Evolutionary conservation across 345 rosid species (phyloP).

Genomic region (Gossypium longicalyx): DNA sequence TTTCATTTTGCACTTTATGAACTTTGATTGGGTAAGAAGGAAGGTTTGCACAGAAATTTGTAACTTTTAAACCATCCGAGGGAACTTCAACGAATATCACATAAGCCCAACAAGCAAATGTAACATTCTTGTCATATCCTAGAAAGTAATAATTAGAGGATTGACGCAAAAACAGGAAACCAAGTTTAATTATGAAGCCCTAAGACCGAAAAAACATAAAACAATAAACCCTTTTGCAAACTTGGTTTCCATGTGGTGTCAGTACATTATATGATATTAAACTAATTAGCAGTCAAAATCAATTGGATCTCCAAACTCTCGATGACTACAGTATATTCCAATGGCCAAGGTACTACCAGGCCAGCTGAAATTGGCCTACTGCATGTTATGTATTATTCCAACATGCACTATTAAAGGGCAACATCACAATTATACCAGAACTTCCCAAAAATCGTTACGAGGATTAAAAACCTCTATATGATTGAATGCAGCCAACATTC

Average conservation of each 20-base stretch:
- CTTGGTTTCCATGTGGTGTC: not conserved
- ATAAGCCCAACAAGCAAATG: not conserved
- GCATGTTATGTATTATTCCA: not conserved
- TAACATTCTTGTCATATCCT: not conserved
- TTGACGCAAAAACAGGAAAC: not conserved
- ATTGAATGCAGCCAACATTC: not conserved
- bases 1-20: not conserved
- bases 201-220: not conserved
- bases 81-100: not conserved
- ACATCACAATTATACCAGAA: not conserved
- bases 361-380: not conserved
- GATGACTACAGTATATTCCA: too few relatives aligned
- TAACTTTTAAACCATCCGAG: not conserved
- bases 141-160: not conserved
- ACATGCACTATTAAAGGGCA: not conserved
- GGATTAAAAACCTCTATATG: not conserved
- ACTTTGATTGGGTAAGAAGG: not conserved
- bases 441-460: not conserved
- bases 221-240: not conserved
- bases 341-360: not conserved
- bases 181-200: not conserved
- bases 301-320: not conserved
- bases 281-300: not conserved
- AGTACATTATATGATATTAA: not conserved
- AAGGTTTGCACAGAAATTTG: not conserved